phyloP scores from a whole-genome alignment of 306 rosid species.

The Crataegus laevigata region DNA sequence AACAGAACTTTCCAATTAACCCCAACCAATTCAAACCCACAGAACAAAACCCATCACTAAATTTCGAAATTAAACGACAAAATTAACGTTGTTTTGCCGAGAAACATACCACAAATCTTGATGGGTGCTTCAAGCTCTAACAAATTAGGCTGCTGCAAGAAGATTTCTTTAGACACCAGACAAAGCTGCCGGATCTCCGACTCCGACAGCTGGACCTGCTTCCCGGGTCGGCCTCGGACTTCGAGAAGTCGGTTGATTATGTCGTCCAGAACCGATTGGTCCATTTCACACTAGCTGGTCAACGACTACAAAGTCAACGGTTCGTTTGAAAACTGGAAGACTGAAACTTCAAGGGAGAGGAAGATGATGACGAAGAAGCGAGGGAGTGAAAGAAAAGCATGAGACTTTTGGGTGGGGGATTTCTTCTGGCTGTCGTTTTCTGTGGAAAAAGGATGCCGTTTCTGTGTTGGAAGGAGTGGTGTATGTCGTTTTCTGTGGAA shows the following conservation, averaged over 20 bases:
- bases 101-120: conserved; percentile 74
- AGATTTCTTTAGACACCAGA: conserved; percentile 53
- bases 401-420: neutral
- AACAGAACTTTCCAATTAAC: neutral
- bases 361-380: neutral
- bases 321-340: conserved; percentile 7
- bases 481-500: neutral
- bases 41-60: neutral
- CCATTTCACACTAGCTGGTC: conserved; percentile 35
- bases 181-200: conserved; percentile 94
- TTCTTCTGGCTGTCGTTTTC: conserved; percentile 27
- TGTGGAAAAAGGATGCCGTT: conserved; percentile 20
- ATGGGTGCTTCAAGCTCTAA: conserved; percentile 88
- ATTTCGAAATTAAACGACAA: neutral
- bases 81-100: neutral
- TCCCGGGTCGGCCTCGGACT: conserved; percentile 78
- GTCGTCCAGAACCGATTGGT: conserved; percentile 67
- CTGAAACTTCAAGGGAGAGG: neutral
- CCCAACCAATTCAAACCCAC: neutral
- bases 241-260: conserved; percentile 74
- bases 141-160: conserved; percentile 75
- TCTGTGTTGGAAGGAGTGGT: conserved; percentile 1
- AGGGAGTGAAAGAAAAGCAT: conserved; percentile 18
- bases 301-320: conserved; percentile 15
- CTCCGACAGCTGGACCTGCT: conserved; percentile 89